Conservation (phyloP, 202 grass and related monocot species). For the Zoysia matrella region DNA sequence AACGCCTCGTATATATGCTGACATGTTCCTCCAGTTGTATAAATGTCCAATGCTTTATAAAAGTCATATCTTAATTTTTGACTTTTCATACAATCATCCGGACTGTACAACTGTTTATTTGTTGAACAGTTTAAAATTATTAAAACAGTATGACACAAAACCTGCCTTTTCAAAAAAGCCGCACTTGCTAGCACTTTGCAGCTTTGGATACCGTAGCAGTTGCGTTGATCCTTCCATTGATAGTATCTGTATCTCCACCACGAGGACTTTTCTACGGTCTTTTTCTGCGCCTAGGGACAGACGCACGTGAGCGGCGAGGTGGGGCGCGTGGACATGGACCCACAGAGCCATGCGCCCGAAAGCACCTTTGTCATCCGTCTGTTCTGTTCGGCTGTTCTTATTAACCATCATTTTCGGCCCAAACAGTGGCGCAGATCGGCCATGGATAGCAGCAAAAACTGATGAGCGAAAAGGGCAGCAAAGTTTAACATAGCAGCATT, state of each 20-base stretch:
- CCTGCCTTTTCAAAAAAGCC: too few relatives aligned
- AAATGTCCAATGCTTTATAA: neutral
- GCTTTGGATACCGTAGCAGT: too few relatives aligned
- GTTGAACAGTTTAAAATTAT: too few relatives aligned
- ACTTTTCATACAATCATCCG: too few relatives aligned
- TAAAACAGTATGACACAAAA: too few relatives aligned
- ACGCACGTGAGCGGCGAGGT: neutral
- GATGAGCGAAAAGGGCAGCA: too few relatives aligned
- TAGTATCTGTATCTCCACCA: too few relatives aligned
- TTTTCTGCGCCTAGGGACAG: neutral
- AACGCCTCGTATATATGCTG: neutral
- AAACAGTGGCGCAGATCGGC: neutral
- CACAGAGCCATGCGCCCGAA: neutral
- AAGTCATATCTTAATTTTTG: too few relatives aligned
- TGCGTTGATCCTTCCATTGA: neutral
- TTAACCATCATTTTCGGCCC: neutral
- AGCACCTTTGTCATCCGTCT: neutral
- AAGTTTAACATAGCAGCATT: too few relatives aligned
- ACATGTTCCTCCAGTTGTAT: neutral
- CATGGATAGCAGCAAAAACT: neutral
- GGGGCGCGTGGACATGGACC: neutral
- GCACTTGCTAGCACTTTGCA: too few relatives aligned
- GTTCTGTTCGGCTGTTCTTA: neutral
- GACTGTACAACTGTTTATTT: too few relatives aligned
- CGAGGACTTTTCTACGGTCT: neutral